phyloP scores from a whole-genome alignment of 1,139 yeast species.

The Blastobotrys persicus region DNA sequence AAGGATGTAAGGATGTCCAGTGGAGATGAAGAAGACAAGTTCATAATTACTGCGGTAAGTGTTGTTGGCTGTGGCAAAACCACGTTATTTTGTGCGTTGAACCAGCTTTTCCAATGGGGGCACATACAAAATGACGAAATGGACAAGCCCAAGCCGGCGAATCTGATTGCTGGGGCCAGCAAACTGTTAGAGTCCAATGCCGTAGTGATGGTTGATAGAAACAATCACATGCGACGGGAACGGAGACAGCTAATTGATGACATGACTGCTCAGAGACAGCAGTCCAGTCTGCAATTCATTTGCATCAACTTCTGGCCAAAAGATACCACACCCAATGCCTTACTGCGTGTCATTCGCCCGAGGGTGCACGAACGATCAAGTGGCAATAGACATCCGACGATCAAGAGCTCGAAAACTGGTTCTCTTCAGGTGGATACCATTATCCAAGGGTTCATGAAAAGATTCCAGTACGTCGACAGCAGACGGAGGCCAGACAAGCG shows the following conservation, averaged over 20 bases:
- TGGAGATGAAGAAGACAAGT: slow-evolving; percentile 38
- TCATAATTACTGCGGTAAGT: slow-evolving; percentile 75
- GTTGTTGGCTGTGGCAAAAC: slow-evolving; percentile 97
- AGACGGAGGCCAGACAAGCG: slow-evolving; percentile 55
- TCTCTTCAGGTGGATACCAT: slow-evolving; percentile 51
- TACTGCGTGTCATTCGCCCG: slow-evolving; percentile 38
- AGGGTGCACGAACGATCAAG: slow-evolving; percentile 34
- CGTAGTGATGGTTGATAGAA: slow-evolving; percentile 76
- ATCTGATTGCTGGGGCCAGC: slow-evolving; percentile 53
- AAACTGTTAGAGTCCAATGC: slow-evolving; percentile 38
- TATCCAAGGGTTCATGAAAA: slow-evolving; percentile 67
- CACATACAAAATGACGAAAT: slow-evolving; percentile 84
- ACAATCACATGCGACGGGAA: slow-evolving; percentile 72
- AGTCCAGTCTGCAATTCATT: slow-evolving; percentile 47
- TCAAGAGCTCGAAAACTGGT: slow-evolving; percentile 48
- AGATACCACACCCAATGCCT: slow-evolving; percentile 24
- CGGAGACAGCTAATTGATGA: slow-evolving; percentile 64
- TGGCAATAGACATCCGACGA: slow-evolving; percentile 90
- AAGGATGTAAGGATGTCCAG: too few relatives aligned
- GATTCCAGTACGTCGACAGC: slow-evolving; percentile 61
- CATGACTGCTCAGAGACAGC: slow-evolving; percentile 32
- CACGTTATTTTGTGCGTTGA: slow-evolving; percentile 65
- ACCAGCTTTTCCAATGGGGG: slow-evolving; percentile 59
- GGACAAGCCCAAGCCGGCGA: slow-evolving; percentile 40
- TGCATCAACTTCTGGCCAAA: slow-evolving; percentile 67